Evolutionary conservation across 1,284 basidiomycete species (phyloP).

Genomic region (Ganoderma resinaceum): DNA sequence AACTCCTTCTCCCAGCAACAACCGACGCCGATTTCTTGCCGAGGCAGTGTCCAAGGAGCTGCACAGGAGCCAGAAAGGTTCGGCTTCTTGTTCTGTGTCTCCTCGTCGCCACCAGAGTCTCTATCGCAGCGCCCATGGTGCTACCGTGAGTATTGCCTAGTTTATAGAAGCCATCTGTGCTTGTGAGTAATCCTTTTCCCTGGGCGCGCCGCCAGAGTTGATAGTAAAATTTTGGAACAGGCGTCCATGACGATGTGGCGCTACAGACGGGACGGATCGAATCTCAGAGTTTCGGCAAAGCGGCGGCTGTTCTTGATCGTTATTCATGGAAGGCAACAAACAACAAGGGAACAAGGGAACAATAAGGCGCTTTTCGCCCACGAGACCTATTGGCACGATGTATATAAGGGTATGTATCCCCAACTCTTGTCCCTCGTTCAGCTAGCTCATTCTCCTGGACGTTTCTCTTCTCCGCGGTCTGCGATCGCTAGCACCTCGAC

Average conservation of each 20-base stretch:
- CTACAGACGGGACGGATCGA: not conserved
- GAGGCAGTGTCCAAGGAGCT: not conserved
- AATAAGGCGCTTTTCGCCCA: not conserved
- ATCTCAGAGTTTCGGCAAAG: not conserved
- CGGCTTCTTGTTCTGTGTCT: not conserved
- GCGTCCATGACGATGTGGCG: conserved; percentile 4
- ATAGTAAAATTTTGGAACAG: not conserved
- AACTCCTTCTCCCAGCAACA: not conserved
- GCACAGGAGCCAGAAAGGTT: not conserved
- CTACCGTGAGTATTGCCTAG: not conserved
- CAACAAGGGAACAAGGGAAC: not conserved
- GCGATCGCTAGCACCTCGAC: conserved; percentile 29
- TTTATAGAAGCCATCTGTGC: not conserved
- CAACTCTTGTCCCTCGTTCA: conserved; percentile 9
- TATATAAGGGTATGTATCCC: not conserved
- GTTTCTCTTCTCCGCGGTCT: conserved; percentile 28
- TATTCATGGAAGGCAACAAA: not conserved
- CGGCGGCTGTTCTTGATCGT: not conserved
- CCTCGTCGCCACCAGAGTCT: not conserved
- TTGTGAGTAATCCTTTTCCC: not conserved
- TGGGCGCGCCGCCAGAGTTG: not conserved
- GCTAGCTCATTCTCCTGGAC: conserved; percentile 14
- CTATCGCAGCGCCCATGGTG: not conserved
- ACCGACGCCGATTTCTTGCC: not conserved
- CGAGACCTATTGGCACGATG: not conserved